Base-by-base conservation (phyloP, 2,329 filamentous ascomycete species). In the Aspergillus arachidicola region DNA sequence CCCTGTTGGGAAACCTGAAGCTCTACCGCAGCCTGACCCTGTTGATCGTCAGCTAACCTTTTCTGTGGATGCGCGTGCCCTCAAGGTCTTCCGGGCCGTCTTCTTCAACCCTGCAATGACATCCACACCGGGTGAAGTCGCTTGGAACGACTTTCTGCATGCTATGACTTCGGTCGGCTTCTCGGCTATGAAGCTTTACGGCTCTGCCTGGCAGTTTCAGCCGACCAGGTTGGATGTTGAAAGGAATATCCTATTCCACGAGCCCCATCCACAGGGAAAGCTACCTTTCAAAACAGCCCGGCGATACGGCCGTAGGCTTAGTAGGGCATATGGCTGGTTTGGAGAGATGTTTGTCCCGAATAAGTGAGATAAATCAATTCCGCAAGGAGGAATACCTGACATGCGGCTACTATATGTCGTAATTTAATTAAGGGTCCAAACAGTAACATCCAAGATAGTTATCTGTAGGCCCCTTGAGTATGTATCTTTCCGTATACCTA, bases 181-280 rank as follows among this genome's bases (percentile, higher is more conserved):
- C 59, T 63, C 68, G 0, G 80, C 80, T 0, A 76, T 86, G 72
- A 88, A 89, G 73, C 77, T 88, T 0, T 87, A 87, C 63, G 85
- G 86, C 0, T 88, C 84, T 1, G 83, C 83, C 0, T 89, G 87
- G 87, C 83, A 87, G 12, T 89, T 89, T 64, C 78, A 76, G 16
- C 83, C 83, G 4, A 23, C 26, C 21, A 43, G 19, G 5, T 11
- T 48, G 11, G 45, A 28, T 23, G 45, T 48, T 11, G 45, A 48
- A 28, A 23, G 45, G 10, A 48, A 23, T 16, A 48, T 48, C 26
- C 45, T 28, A 28, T 28, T 48, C 45, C 45, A 48, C 19, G 41
- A 43, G 19, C 41, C 41, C 41, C 41, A 43, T 16, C 45, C 45
- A 9, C 26, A 23, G 2, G 23, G 45, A 10, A 48, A 48, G 23